Percentiles rank a stretch among this genome's conserved stretches.
phyloP scores from a whole-genome alignment of 1,284 basidiomycete genomes.

The Moesziomyces sp. region DNA sequence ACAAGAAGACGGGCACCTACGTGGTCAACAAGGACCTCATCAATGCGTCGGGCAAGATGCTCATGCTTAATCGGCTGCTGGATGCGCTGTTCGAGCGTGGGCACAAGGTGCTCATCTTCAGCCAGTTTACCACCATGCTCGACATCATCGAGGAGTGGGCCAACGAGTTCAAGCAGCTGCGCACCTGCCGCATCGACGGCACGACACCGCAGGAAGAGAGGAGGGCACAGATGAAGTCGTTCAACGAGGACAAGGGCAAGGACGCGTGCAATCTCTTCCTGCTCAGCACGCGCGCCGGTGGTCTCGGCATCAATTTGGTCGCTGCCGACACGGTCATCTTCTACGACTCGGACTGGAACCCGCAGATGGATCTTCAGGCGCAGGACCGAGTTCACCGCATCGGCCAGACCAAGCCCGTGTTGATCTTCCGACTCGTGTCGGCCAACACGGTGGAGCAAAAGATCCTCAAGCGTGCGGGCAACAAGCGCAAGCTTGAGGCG shows the following conservation, averaged over 20 bases:
- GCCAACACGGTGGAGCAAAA: slow-evolving; percentile 85
- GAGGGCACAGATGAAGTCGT: slow-evolving; percentile 83
- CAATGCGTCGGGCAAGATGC: slow-evolving; percentile 93
- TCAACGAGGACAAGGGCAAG: slow-evolving; percentile 79
- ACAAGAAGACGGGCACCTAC: slow-evolving; percentile 73
- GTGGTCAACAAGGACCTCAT: slow-evolving; percentile 76
- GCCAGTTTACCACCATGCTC: slow-evolving; percentile 84
- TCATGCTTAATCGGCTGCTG: slow-evolving; percentile 87
- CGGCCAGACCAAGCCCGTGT: slow-evolving; percentile 78
- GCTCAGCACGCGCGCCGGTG: slow-evolving; percentile 90
- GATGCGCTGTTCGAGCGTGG: slow-evolving; percentile 81
- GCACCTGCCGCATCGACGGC: slow-evolving; percentile 90
- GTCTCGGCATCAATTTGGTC: slow-evolving; percentile 84
- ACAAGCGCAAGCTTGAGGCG: slow-evolving; percentile 89
- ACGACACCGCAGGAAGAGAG: slow-evolving; percentile 80
- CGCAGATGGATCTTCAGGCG: slow-evolving; percentile 90
- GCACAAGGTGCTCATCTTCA: slow-evolving; percentile 91
- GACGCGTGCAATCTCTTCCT: slow-evolving; percentile 82
- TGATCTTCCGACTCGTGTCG: slow-evolving; percentile 81
- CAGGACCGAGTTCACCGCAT: slow-evolving; percentile 96
- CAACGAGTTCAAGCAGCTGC: slow-evolving; percentile 77
- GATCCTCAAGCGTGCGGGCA: slow-evolving; percentile 87
- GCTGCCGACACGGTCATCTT: slow-evolving; percentile 78
- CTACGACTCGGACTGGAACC: slow-evolving; percentile 97
- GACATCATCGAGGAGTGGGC: slow-evolving; percentile 80